Evolutionary conservation across 2,329 filamentous ascomycete species (phyloP).

Genomic region (Fusarium nygamai): DNA sequence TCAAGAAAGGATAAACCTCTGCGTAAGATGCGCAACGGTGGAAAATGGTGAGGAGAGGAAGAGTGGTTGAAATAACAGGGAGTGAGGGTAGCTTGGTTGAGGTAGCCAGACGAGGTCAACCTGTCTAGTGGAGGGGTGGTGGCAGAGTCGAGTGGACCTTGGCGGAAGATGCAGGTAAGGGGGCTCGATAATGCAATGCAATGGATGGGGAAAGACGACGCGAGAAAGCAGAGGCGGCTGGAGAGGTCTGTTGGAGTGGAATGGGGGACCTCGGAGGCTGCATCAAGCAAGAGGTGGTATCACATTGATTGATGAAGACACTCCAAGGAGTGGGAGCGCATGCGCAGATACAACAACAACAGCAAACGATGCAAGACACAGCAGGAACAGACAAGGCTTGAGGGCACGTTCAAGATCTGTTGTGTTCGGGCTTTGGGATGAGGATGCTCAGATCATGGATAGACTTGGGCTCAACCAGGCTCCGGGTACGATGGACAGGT

Average conservation of each 20-base stretch:
- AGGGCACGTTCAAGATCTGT: slow-evolving; percentile 30
- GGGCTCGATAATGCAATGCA: slow-evolving; percentile 49
- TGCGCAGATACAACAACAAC: slow-evolving; percentile 30
- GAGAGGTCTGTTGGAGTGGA: slow-evolving; percentile 44
- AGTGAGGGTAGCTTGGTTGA: slow-evolving; percentile 44
- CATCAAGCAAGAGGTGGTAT: slow-evolving; percentile 49
- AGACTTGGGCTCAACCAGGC: slow-evolving; percentile 35
- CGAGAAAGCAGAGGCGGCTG: slow-evolving; percentile 44
- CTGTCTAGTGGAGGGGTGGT: slow-evolving; percentile 49
- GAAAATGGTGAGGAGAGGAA: slow-evolving; percentile 41
- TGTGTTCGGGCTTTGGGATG: slow-evolving; percentile 18
- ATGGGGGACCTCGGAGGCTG: slow-evolving; percentile 47
- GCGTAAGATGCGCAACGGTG: slow-evolving; percentile 38
- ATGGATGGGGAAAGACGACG: slow-evolving; percentile 45
- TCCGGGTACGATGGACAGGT: slow-evolving; percentile 22
- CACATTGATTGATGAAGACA: slow-evolving; percentile 49
- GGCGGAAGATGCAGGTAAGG: slow-evolving; percentile 58
- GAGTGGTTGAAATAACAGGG: slow-evolving; percentile 48
- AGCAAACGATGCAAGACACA: slow-evolving; percentile 30
- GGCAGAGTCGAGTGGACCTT: slow-evolving; percentile 55
- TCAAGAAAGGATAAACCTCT: slow-evolving; percentile 37
- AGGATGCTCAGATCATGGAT: slow-evolving; percentile 33
- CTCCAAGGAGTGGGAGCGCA: slow-evolving; percentile 44
- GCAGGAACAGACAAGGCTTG: slow-evolving; percentile 21
- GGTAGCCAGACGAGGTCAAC: slow-evolving; percentile 34